These are phyloP conservation scores for Zygotorulaspora mrakii DNA, from an alignment of 1,139 yeast genomes.

Conservation along the genomic window DNA sequence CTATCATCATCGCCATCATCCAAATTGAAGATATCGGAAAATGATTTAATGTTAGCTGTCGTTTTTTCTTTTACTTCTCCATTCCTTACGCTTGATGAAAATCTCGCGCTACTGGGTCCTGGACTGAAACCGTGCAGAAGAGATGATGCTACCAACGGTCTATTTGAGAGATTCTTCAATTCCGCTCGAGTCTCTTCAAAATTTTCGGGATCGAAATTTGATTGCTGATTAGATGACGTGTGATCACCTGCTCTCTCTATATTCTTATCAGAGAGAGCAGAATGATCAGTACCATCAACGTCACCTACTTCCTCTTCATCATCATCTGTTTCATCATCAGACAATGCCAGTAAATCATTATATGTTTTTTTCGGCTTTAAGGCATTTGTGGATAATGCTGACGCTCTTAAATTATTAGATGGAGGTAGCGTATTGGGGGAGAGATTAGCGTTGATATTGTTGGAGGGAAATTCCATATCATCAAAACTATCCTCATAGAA, in stretches of 20 bases:
- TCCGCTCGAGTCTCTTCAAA: neutral
- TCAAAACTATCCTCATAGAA: slow-evolving; percentile 40
- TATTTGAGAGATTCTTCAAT: no score
- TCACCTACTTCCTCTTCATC: slow-evolving; percentile 13
- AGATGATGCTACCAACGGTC: no score
- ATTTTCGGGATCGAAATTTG: neutral
- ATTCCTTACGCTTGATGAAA: neutral
- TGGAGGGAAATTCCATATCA: slow-evolving; percentile 38
- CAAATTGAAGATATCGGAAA: slow-evolving; percentile 24
- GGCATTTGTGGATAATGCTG: slow-evolving; percentile 1
- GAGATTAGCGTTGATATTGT: slow-evolving; percentile 30
- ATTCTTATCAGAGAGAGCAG: neutral
- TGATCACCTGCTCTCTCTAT: neutral
- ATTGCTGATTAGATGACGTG: no score
- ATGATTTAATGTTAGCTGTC: slow-evolving; percentile 12
- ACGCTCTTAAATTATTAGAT: neutral
- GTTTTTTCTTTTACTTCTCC: neutral
- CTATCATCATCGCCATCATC: slow-evolving; percentile 10
- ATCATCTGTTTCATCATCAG: slow-evolving; percentile 24
- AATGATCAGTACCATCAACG: slow-evolving; percentile 10
- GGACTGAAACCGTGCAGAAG: neutral
- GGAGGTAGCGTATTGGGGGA: slow-evolving; percentile 8
- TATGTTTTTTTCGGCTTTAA: slow-evolving; percentile 19
- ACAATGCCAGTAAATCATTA: slow-evolving; percentile 28
- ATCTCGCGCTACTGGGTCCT: neutral